Base-by-base conservation (phyloP, 805 yeast genomes). In the Pichia cabralensis region DNA sequence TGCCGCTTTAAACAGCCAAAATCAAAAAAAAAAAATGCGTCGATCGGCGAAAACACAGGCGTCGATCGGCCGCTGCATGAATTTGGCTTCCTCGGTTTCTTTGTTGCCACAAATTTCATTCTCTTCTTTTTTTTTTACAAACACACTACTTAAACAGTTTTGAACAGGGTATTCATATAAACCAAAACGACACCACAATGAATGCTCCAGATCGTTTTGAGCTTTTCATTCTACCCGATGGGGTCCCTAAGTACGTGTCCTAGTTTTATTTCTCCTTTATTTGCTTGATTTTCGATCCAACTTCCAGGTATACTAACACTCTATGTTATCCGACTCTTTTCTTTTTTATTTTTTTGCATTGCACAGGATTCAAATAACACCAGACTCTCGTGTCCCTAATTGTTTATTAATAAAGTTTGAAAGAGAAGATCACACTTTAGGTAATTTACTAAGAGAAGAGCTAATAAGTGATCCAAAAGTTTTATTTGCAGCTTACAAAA, bases 201-300 rank as follows among this genome's bases (percentile, higher is more conserved):
- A 92, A 92, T 64, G 97, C 97, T 52, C 99, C 99, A 61, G 98
- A 92, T 65, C 80, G 98, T 70, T 92, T 89, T 58, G 99, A 92
- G 67, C 74, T 92, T 26, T 92, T 92, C 56, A 74, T 92, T 48
- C 69, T 92, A 49, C 97, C 96, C n/a, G 99, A 92, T 58, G 97
- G 98, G 35, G 94, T 84, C 35, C 81, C 89, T 34, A 92, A 92
- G 83, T 78, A 67, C 22, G 83, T 68, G 13, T 26, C 6, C n/a
- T n/a, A 13, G 17, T 16, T 14, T 14, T 5, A 24, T n/a, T 20
- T 16, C n/a, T n/a, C n/a, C n/a, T n/a, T n/a, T n/a, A n/a, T n/a
- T n/a, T n/a, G n/a, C n/a, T n/a, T n/a, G n/a, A n/a, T n/a, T n/a
- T n/a, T n/a, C n/a, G n/a, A n/a, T n/a, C n/a, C n/a, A n/a, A n/a